These are phyloP conservation scores for Torrubiella hemipterigena DNA, from an alignment of 2,329 filamentous ascomycete species.

Conservation along the genomic window DNA sequence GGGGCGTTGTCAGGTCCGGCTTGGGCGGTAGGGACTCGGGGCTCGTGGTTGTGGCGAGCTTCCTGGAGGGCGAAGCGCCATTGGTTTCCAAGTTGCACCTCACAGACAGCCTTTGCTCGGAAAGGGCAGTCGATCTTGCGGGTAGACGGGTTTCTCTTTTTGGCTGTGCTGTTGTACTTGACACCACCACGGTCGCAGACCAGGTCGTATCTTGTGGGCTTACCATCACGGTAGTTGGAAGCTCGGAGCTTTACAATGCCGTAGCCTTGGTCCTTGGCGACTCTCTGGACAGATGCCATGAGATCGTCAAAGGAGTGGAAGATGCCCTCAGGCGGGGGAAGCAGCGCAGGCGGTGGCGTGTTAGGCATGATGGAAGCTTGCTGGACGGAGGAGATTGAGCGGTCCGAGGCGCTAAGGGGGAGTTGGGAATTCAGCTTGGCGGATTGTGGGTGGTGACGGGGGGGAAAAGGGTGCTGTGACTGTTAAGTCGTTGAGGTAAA, in stretches of 20 bases:
- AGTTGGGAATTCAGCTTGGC: neutral
- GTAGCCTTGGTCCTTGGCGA: slow-evolving; percentile 50
- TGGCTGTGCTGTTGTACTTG: slow-evolving; percentile 53
- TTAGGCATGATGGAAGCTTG: slow-evolving; percentile 30
- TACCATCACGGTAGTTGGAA: slow-evolving; percentile 51
- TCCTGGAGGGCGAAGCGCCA: slow-evolving; percentile 54
- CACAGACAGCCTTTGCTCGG: slow-evolving; percentile 51
- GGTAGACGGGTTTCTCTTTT: slow-evolving; percentile 52
- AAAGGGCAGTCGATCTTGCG: slow-evolving; percentile 54
- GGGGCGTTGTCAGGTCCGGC: slow-evolving; percentile 46
- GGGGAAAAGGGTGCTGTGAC: slow-evolving; percentile 6
- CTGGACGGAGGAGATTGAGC: slow-evolving; percentile 18
- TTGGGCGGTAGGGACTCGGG: slow-evolving; percentile 39
- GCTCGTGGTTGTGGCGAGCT: slow-evolving; percentile 49
- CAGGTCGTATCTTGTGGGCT: slow-evolving; percentile 49
- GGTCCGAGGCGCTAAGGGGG: slow-evolving; percentile 13
- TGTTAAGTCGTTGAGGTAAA: neutral
- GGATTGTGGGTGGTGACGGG: slow-evolving; percentile 13
- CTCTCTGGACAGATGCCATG: slow-evolving; percentile 43
- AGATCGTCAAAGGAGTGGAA: slow-evolving; percentile 48
- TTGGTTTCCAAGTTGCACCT: slow-evolving; percentile 49
- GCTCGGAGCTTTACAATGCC: slow-evolving; percentile 51
- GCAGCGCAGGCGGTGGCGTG: slow-evolving; percentile 34
- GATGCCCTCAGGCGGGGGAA: slow-evolving; percentile 48
- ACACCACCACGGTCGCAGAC: slow-evolving; percentile 52